Conservation (phyloP, 164 flowering plant species). For the Magnolia sinica region DNA sequence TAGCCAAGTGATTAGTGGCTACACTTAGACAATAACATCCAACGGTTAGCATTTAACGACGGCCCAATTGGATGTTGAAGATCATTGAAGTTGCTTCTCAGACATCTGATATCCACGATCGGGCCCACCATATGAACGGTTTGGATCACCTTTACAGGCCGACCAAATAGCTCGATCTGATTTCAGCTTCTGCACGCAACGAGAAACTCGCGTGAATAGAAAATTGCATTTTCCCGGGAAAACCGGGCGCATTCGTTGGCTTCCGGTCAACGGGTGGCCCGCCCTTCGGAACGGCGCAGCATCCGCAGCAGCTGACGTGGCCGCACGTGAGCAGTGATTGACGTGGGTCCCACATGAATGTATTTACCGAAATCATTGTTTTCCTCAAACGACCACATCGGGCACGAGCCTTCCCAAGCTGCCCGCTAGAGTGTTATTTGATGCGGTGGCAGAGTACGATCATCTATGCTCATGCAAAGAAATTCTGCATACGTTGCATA, state of each 20-base stretch:
- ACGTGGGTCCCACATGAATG: slow-evolving; percentile 11
- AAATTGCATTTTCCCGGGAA: not conserved
- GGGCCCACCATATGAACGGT: not conserved
- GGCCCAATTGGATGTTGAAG: too few relatives aligned
- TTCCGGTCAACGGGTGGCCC: slow-evolving; percentile 24
- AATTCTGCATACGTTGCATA: too few relatives aligned
- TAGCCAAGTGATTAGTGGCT: too few relatives aligned
- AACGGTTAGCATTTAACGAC: too few relatives aligned
- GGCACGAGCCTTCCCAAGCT: too few relatives aligned
- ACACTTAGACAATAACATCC: too few relatives aligned
- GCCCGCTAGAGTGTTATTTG: too few relatives aligned
- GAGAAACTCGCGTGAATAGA: not conserved
- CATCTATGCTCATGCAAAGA: too few relatives aligned
- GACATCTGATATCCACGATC: too few relatives aligned
- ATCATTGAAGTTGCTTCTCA: too few relatives aligned
- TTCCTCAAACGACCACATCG: not conserved
- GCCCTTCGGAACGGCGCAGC: slow-evolving; percentile 41
- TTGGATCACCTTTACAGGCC: not conserved
- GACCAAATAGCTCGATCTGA: not conserved
- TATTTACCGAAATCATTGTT: not conserved
- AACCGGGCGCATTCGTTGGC: not conserved
- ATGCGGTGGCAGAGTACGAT: too few relatives aligned
- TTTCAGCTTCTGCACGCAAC: not conserved
- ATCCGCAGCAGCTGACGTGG: slow-evolving; percentile 27
- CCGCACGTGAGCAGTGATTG: slow-evolving; percentile 34